phyloP scores from a whole-genome alignment of 2,329 filamentous ascomycete genomes.

The Drechslerella stenobrocha region DNA sequence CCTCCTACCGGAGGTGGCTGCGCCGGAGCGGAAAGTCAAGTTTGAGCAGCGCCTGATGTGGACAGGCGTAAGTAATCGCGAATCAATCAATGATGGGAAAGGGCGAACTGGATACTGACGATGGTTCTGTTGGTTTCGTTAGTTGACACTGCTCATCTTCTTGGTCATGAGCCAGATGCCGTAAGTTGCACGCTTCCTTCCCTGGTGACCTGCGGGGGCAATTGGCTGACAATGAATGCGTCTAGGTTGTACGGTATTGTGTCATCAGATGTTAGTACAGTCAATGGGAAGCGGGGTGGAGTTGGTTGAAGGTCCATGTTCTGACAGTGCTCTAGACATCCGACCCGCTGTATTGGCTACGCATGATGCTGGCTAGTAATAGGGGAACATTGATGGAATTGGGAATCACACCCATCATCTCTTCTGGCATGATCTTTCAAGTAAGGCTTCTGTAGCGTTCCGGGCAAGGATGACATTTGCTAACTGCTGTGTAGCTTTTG shows the following conservation, averaged over 20 bases:
- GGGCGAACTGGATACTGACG: not conserved
- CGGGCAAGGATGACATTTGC: not conserved
- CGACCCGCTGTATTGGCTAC: slow-evolving; percentile 98
- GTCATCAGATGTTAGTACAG: slow-evolving; percentile 69
- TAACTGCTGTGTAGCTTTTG: slow-evolving; percentile 66
- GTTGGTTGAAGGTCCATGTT: slow-evolving; percentile 23
- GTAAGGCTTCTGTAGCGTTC: slow-evolving; percentile 54
- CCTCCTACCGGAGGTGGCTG: slow-evolving; percentile 98
- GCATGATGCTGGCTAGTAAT: slow-evolving; percentile 99
- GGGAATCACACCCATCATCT: slow-evolving; percentile 98
- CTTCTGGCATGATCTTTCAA: slow-evolving; percentile 99
- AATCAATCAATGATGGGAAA: slow-evolving; percentile 8
- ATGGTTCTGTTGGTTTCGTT: slow-evolving; percentile 25
- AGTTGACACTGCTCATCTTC: slow-evolving; percentile 94
- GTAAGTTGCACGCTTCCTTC: slow-evolving; percentile 47
- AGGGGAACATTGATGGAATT: slow-evolving; percentile 93
- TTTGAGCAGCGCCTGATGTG: slow-evolving; percentile 99
- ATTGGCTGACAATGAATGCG: slow-evolving; percentile 18
- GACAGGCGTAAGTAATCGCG: slow-evolving; percentile 66
- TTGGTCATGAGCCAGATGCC: slow-evolving; percentile 99
- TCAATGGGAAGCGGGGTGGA: not conserved
- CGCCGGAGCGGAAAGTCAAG: slow-evolving; percentile 95
- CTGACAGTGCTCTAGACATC: slow-evolving; percentile 66
- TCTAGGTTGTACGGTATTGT: slow-evolving; percentile 85
- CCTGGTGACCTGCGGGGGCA: slow-evolving; percentile 1